A percentile compares a stretch with the other conserved stretches of the same genome.
Evolutionary conservation across 1,284 basidiomycete genomes (phyloP).

Genomic region (Anthracocystis walkeri): DNA sequence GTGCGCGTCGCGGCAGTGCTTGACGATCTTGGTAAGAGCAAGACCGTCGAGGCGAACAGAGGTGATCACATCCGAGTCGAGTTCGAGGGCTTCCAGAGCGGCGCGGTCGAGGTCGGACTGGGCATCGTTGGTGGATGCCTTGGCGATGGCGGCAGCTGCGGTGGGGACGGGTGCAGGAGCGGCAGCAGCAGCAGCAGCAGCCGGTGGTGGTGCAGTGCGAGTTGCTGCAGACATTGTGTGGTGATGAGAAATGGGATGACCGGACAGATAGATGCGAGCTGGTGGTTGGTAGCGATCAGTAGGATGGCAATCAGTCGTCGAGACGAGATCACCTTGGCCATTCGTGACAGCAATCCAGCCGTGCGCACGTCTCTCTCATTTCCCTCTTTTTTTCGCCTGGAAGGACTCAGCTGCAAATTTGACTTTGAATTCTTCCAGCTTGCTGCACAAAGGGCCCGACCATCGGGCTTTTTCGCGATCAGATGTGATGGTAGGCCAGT

Average conservation of each 20-base stretch:
- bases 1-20: constrained; percentile 68
- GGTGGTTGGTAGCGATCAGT: constrained; percentile 13
- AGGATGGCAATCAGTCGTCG: no score
- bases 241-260: constrained; percentile 11
- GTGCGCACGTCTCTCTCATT: constrained; percentile 2
- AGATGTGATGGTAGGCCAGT: not conserved
- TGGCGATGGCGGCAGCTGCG: constrained; percentile 22
- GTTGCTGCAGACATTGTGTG: constrained; percentile 35
- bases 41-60: constrained; percentile 66
- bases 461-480: not conserved
- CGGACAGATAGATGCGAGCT: constrained; percentile 3
- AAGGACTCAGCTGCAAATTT: constrained; percentile 1
- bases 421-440: not conserved
- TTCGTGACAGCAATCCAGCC: not conserved
- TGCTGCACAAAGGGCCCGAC: not conserved
- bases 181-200: constrained; percentile 18
- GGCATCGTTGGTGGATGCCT: constrained; percentile 23
- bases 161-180: constrained; percentile 16
- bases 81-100: constrained; percentile 58
- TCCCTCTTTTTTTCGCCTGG: not conserved
- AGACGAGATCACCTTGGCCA: not conserved
- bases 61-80: constrained; percentile 64
- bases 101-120: constrained; percentile 53
- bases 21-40: constrained; percentile 68
- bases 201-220: constrained; percentile 22